Base-by-base conservation (phyloP, 768 basidiomycete species). In the Cubamyces lactineus region DNA sequence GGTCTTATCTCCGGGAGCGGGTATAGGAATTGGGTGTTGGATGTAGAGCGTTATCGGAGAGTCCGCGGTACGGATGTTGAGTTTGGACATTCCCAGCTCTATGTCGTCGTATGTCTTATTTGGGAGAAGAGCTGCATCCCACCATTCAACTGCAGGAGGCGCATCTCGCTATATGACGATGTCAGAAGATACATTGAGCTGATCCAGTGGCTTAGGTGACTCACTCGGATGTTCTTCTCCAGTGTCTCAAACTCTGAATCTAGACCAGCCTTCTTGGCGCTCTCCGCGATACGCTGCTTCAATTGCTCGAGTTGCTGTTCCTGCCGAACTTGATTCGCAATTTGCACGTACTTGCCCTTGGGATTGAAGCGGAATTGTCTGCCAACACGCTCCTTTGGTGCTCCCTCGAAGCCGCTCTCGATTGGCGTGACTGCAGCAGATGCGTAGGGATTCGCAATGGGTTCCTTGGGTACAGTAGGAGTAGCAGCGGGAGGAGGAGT, bases 21-120 rank as follows among this genome's bases (percentile, higher is more conserved):
- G 94, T 59, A 99, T 95, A 11, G 93, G 93, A 63, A 99, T 98
- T 13, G 97, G 97, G 72, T 98, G 96, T 73, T 98, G 97, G 52
- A 98, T 86, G 69, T 96, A 95, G 41, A 92, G 82, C 17, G 91
- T 92, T 61, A 98, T 89, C 0, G 92, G 91, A 3, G 91, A 91
- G 67, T 87, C 78, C 5, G 75, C 71, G 15, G 80, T 86, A 19
- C 84, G 82, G 66, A 93, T 90, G 54, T 85, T 87, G 55, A 93
- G 76, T 15, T 76, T 74, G 24, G 80, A 77, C 50, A 88, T 67
- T 28, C 86, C 87, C 24, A 82, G 72, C 2, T 76, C 75, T 52
- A 96, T 72, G 60, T 96, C 94, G 47, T 85, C 83, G 73, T 98
- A 98, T 4, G 78, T 82, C 76, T 90, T 88, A 67, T 80, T 87